These are phyloP conservation scores for Pelargonium nanum DNA, from an alignment of 345 rosid genomes.

Conservation along the genomic window DNA sequence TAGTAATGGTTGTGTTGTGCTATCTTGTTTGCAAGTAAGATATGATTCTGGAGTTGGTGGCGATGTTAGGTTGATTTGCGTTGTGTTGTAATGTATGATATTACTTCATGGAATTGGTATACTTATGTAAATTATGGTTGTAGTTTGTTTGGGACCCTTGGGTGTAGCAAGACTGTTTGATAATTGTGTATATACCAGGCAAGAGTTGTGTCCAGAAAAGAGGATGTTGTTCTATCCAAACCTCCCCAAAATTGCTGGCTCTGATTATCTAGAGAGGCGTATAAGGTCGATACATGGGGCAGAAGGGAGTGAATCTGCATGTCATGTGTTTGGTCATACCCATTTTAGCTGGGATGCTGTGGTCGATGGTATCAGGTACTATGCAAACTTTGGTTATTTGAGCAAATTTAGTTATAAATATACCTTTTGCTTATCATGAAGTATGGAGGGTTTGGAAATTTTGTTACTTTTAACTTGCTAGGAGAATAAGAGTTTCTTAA, in stretches of 20 bases:
- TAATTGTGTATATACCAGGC: conserved; percentile 20
- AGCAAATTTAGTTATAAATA: no score
- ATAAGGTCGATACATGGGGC: conserved; percentile 41
- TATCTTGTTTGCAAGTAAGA: no score
- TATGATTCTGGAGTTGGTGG: no score
- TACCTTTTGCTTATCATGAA: neutral
- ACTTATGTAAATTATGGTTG: no score
- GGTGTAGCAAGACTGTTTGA: no score
- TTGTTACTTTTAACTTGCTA: no score
- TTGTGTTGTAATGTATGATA: no score
- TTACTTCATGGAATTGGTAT: neutral
- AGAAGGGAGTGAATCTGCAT: conserved; percentile 23
- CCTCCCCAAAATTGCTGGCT: conserved; percentile 59
- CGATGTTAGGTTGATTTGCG: no score
- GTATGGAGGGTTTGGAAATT: neutral
- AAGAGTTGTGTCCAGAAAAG: conserved; percentile 69
- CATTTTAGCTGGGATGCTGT: conserved; percentile 64
- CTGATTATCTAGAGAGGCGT: conserved; percentile 52
- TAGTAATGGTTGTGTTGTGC: no score
- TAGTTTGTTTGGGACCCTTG: no score
- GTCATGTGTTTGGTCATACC: conserved; percentile 70
- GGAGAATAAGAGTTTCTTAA: no score
- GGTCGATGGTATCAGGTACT: conserved; percentile 56
- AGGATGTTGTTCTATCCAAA: conserved; percentile 60
- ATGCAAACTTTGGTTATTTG: neutral